These are phyloP conservation scores for Rutstroemia sydowiana DNA, from an alignment of 2,329 filamentous ascomycete genomes.

Conservation along the genomic window DNA sequence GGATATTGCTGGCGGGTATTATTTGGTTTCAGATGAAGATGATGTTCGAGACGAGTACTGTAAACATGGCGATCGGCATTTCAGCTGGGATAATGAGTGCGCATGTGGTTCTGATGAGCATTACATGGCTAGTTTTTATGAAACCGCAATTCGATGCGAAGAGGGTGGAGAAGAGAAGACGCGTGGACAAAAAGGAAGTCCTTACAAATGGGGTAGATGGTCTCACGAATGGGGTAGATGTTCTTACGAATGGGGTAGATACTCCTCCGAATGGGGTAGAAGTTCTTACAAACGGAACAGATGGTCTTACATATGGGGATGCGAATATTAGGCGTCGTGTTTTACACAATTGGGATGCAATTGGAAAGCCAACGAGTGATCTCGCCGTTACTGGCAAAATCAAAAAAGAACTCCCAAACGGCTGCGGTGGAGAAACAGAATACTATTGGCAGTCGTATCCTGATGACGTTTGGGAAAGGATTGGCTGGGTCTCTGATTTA, in stretches of 20 bases:
- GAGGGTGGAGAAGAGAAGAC: constrained; percentile 33
- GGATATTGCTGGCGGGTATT: constrained; percentile 41
- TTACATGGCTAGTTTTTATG: constrained; percentile 46
- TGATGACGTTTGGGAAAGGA: constrained; percentile 40
- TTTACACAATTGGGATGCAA: too few relatives aligned
- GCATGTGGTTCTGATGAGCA: constrained; percentile 44
- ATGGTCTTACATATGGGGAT: constrained; percentile 7
- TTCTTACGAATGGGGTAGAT: background rate
- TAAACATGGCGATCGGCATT: constrained; percentile 45
- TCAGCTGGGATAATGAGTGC: constrained; percentile 40
- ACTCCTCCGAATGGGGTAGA: background rate
- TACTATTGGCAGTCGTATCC: constrained; percentile 58
- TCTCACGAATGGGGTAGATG: too few relatives aligned
- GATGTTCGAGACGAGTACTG: constrained; percentile 38
- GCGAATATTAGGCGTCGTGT: background rate
- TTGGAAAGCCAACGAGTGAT: constrained; percentile 11
- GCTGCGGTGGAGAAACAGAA: constrained; percentile 29
- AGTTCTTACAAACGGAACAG: background rate
- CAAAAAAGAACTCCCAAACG: background rate
- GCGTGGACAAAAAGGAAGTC: background rate
- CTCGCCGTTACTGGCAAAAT: background rate
- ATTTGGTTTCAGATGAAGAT: constrained; percentile 39
- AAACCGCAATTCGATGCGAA: constrained; percentile 50
- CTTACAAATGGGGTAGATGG: too few relatives aligned
- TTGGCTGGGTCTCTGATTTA: constrained; percentile 52